Percentiles rank a stretch among this genome's conserved stretches.
Evolutionary conservation across 306 rosid genomes (phyloP).

Genomic region (Quercus berberidifolia): DNA sequence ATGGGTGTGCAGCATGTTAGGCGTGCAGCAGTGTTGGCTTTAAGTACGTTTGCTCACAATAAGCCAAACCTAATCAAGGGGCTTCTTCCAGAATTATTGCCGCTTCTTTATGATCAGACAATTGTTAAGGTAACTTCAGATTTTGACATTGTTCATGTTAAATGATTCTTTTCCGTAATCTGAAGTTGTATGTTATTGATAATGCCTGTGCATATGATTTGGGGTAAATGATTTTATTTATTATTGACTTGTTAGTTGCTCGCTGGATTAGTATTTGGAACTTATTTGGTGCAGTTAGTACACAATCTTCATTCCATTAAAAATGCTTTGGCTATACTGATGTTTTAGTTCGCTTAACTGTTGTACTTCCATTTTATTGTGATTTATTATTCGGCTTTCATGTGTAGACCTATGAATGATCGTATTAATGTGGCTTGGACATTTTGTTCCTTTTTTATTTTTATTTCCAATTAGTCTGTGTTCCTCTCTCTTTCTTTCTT

Average conservation of each 20-base stretch:
- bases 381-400: background rate
- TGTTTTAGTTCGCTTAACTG: background rate
- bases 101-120: conserved; percentile 98
- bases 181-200: background rate
- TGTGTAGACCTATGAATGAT: background rate
- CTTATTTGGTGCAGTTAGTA: background rate
- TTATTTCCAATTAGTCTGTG: background rate
- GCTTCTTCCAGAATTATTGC: conserved; percentile 89
- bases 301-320: background rate
- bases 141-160: conserved; percentile 5
- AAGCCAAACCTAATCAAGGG: conserved; percentile 95
- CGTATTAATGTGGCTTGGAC: background rate
- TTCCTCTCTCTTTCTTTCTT: background rate
- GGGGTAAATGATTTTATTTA: background rate
- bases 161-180: background rate
- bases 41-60: conserved; percentile 97
- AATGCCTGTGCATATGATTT: background rate
- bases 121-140: conserved; percentile 67
- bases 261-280: background rate
- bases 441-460: background rate
- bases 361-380: background rate
- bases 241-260: background rate
- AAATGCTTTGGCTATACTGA: background rate
- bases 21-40: conserved; percentile 98
- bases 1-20: conserved; percentile 81